Percentiles rank a stretch among this genome's conserved stretches.
phyloP scores from a whole-genome alignment of 176 grass and related monocot genomes.

The Carex scoparia region DNA sequence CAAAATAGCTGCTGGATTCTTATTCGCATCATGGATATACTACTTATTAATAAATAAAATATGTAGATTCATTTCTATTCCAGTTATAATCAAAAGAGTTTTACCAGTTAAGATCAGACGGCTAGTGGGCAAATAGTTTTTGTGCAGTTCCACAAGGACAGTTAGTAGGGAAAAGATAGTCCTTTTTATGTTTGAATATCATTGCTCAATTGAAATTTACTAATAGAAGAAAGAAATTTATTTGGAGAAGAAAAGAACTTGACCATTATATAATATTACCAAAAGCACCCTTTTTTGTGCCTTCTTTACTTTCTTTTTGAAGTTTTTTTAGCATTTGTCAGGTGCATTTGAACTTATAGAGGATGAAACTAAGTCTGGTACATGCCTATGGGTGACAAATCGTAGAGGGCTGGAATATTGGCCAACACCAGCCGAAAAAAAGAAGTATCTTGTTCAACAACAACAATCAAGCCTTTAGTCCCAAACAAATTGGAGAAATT shows the following conservation, averaged over 20 bases:
- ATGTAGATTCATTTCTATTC: too few relatives aligned
- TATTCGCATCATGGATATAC: too few relatives aligned
- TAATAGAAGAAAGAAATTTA: neutral
- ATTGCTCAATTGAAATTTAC: too few relatives aligned
- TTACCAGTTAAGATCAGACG: neutral
- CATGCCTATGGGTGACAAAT: constrained; percentile 86
- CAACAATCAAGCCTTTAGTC: too few relatives aligned
- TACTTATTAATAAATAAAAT: too few relatives aligned
- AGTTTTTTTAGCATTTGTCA: constrained; percentile 29
- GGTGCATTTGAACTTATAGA: constrained; percentile 82
- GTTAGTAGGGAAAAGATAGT: neutral
- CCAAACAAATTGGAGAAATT: too few relatives aligned
- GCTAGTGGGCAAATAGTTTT: neutral
- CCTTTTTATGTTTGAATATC: neutral
- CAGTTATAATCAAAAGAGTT: too few relatives aligned
- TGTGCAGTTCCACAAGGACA: neutral
- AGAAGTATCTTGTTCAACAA: constrained; percentile 41
- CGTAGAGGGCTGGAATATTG: constrained; percentile 88
- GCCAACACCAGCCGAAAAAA: constrained; percentile 61
- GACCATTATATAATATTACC: neutral
- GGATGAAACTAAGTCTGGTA: constrained; percentile 92
- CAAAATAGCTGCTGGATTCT: too few relatives aligned
- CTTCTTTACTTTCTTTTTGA: constrained; percentile 1
- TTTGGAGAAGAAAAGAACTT: neutral
- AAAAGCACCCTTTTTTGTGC: neutral